These are phyloP conservation scores for Xylaria arbuscula DNA, from an alignment of 2,329 filamentous ascomycete species.

Conservation along the genomic window DNA sequence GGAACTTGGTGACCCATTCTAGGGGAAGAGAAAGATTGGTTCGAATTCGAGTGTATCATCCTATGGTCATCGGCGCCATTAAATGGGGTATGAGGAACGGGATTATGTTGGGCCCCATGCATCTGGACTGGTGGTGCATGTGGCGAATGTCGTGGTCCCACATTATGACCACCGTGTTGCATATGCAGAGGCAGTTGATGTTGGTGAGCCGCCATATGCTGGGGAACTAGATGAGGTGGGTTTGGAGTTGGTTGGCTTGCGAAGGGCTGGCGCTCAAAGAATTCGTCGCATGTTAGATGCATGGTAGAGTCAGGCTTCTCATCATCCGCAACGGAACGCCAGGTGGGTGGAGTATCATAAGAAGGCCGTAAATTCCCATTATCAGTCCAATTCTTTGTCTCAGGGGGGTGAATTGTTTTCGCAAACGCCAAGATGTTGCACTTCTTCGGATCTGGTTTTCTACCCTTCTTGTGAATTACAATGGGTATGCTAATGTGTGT, in stretches of 20 bases:
- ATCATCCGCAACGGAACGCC: constrained; percentile 78
- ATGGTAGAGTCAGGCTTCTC: constrained; percentile 76
- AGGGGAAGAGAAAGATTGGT: constrained; percentile 87
- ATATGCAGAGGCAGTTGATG: constrained; percentile 87
- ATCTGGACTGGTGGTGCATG: constrained; percentile 83
- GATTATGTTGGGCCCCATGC: constrained; percentile 77
- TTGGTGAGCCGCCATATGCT: constrained; percentile 77
- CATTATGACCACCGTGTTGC: constrained; percentile 76
- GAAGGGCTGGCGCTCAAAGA: constrained; percentile 77
- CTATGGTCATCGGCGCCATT: constrained; percentile 84
- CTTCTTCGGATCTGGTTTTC: constrained; percentile 77
- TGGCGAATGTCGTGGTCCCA: constrained; percentile 75
- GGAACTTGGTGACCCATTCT: constrained; percentile 77
- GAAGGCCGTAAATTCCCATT: constrained; percentile 87
- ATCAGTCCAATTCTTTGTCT: constrained; percentile 72
- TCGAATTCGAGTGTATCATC: constrained; percentile 87
- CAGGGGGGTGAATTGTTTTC: constrained; percentile 63
- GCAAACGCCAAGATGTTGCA: constrained; percentile 66
- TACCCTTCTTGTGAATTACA: constrained; percentile 78
- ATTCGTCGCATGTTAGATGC: constrained; percentile 76
- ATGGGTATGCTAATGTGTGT: constrained; percentile 50
- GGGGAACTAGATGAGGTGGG: constrained; percentile 74
- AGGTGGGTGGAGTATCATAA: constrained; percentile 86
- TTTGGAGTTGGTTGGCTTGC: constrained; percentile 75
- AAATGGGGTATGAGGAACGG: constrained; percentile 72